Conservation (phyloP, 768 basidiomycete genomes). For the Punctularia strigosozonata region DNA sequence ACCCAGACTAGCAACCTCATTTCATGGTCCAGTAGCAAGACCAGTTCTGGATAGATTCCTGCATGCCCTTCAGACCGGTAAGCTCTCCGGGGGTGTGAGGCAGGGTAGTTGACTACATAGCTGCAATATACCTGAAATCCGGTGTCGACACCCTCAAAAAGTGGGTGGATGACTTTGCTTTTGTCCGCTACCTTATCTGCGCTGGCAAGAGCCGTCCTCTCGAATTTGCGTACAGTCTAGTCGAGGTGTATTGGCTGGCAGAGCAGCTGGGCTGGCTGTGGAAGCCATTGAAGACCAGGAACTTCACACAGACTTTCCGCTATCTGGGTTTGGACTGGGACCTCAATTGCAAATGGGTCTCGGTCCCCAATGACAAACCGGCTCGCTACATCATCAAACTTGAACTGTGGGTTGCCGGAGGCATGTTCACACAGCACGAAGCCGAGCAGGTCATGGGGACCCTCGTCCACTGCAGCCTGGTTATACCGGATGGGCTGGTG, state of each 20-base stretch:
- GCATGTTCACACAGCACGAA: too few relatives aligned
- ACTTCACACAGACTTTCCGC: conserved; percentile 16
- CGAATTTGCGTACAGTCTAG: too few relatives aligned
- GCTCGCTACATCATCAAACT: conserved; percentile 18
- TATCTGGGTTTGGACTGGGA: conserved; percentile 30
- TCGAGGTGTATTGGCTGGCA: too few relatives aligned
- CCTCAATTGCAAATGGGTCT: conserved; percentile 14
- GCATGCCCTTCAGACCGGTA: conserved; percentile 17
- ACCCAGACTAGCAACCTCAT: conserved; percentile 14
- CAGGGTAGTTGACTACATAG: conserved; percentile 18
- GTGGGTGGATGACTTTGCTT: conserved; percentile 20
- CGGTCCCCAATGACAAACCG: conserved; percentile 20
- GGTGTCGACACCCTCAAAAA: conserved; percentile 11
- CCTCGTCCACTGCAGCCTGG: too few relatives aligned
- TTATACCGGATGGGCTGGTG: too few relatives aligned
- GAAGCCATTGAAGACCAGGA: conserved; percentile 17
- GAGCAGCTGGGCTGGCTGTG: conserved; percentile 22
- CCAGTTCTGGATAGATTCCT: conserved; percentile 17
- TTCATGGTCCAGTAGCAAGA: conserved; percentile 14
- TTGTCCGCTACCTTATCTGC: too few relatives aligned
- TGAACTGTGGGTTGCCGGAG: conserved; percentile 6
- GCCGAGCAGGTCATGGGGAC: too few relatives aligned
- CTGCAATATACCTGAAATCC: conserved; percentile 13
- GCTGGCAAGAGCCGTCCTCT: too few relatives aligned
- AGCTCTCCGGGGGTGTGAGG: conserved; percentile 22